Percentiles rank a stretch among this genome's conserved stretches.
Conservation (phyloP, 345 rosid species). For the Salix arbutifolia region DNA sequence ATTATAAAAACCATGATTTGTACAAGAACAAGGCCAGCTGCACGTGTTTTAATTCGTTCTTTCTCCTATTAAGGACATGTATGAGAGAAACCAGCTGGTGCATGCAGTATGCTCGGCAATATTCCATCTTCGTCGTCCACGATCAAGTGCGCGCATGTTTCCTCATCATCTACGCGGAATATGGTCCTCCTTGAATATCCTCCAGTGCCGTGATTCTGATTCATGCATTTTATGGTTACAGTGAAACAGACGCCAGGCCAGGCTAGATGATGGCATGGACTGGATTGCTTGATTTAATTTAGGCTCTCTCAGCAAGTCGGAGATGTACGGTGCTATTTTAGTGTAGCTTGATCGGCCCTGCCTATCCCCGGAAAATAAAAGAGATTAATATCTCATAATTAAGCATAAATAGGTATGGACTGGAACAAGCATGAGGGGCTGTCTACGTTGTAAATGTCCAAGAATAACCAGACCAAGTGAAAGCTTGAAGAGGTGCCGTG, state of each 20-base stretch:
- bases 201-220: neutral
- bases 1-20: neutral
- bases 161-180: neutral
- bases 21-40: neutral
- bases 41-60: neutral
- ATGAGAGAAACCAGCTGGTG: neutral
- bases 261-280: conserved; percentile 17
- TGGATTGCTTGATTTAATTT: conserved; percentile 21
- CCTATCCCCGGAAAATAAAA: neutral
- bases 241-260: conserved; percentile 26
- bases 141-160: neutral
- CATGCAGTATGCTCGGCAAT: neutral
- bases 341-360: neutral
- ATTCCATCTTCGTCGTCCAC: neutral
- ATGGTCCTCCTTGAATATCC: neutral
- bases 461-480: neutral
- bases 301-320: conserved; percentile 21
- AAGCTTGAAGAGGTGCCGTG: neutral
- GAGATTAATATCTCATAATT: neutral
- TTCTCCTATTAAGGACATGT: neutral
- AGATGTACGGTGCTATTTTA: neutral
- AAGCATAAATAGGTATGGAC: neutral
- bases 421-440: neutral
- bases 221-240: conserved; percentile 1
- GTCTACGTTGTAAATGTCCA: neutral